Base-by-base conservation (phyloP, 176 grass and related monocot genomes). In the Aegilops bicornis region DNA sequence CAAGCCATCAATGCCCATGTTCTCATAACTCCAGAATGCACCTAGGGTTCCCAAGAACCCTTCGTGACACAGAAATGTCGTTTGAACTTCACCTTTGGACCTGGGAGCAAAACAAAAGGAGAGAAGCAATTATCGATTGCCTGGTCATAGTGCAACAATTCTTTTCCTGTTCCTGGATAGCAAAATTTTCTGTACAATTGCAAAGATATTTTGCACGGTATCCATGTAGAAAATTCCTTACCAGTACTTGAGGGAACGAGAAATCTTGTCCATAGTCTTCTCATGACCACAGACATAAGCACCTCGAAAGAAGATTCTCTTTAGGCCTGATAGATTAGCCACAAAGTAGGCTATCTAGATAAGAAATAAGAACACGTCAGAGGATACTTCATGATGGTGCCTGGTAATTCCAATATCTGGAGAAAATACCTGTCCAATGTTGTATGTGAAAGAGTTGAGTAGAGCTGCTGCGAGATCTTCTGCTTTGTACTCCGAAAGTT, bases 1-100 rank as follows among this genome's bases (percentile, higher is more conserved):
- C 82, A 98, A 88, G 62, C 94, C 89, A 42, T 98, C 90, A 77
- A 98, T 98, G 8, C 97, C 97, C 97, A 98, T 98, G 87, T 94
- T 98, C 80, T 98, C 92, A 5, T 98, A 98, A 86, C 97, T 98
- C 94, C 94, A 98, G 87, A 98, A 98, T 85, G 97, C 97, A 88
- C 97, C 97, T 69, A 98, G 48, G 82, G 97, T 92, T 90, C 94
- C 97, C 74, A 98, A 84, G 88, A 98, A 98, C 4, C 94, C 97
- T 86, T 98, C 97, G 13, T 98, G 97, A 19, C 97, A 98, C 36
- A 98, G 63, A 88, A 98, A 98, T 77, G 92, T 98, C 14, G 97
- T 98, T 83, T 98, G 90, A 19, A 98, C 93, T 91, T 98, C 87
- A 78, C 90, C 97, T 96, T 98, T 98, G 81, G 97, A 98, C 97